Conservation (phyloP, 257 asterid species). For the Solanum pinnatisectum region DNA sequence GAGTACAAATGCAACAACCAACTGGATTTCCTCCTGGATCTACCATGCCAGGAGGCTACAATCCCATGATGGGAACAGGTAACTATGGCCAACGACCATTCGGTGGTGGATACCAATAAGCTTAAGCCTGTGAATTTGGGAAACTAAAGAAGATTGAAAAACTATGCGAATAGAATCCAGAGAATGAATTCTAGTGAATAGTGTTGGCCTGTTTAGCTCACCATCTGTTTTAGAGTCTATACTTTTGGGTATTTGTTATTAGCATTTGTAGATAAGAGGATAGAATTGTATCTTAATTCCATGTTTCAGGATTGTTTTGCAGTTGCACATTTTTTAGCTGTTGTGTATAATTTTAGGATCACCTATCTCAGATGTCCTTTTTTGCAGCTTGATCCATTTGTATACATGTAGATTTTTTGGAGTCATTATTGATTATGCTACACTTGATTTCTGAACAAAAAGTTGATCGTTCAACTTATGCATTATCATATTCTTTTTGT, state of each 20-base stretch:
- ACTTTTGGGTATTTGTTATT: background rate
- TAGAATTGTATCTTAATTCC: constrained; percentile 12
- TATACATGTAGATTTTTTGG: background rate
- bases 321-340: background rate
- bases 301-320: constrained; percentile 18
- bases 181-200: background rate
- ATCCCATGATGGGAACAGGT: constrained; percentile 60
- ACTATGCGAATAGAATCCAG: background rate
- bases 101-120: constrained; percentile 72
- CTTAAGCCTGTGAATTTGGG: background rate
- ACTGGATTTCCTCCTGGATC: constrained; percentile 61
- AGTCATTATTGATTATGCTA: background rate
- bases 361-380: constrained; percentile 34
- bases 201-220: background rate
- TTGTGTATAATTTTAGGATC: constrained; percentile 23
- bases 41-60: constrained; percentile 53
- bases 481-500: background rate
- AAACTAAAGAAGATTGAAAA: background rate
- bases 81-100: constrained; percentile 62
- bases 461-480: background rate
- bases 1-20: constrained; percentile 44
- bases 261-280: constrained; percentile 13
- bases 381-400: background rate
- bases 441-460: background rate
- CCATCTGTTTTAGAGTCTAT: background rate